phyloP scores from a whole-genome alignment of 768 basidiomycete species.

The Serendipita sp. region DNA sequence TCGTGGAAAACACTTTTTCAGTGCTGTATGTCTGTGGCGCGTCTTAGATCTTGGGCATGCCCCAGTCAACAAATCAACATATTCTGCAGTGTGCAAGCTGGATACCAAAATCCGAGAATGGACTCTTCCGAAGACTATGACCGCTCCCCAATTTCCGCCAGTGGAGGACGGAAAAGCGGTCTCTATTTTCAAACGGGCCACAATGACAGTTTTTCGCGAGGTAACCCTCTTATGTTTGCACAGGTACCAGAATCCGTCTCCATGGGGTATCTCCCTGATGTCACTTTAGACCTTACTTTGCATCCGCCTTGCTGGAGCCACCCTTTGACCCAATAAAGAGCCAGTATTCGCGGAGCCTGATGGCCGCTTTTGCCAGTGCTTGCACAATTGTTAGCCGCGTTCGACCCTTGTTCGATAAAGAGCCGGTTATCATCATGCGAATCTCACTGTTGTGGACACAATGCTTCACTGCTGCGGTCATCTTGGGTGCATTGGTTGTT shows the following conservation, averaged over 20 bases:
- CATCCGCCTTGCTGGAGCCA: not conserved
- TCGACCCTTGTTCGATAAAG: not conserved
- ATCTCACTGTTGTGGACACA: not conserved
- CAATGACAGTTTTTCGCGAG: not conserved
- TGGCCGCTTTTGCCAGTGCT: not conserved
- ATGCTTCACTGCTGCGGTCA: not conserved
- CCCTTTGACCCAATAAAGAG: not conserved
- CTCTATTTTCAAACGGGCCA: not conserved
- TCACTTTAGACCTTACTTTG: not conserved
- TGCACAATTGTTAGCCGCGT: not conserved
- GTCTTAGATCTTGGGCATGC: not conserved
- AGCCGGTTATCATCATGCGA: not conserved
- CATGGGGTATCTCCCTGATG: not conserved
- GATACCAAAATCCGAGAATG: not conserved
- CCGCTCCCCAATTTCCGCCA: not conserved
- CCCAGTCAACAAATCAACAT: not conserved
- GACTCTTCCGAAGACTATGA: not conserved
- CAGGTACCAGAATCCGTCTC: not conserved
- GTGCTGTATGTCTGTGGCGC: not conserved
- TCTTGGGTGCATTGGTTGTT: not conserved
- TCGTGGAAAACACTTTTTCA: not conserved
- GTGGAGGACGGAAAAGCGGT: not conserved
- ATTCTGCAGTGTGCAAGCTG: not conserved
- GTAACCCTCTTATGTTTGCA: not conserved
- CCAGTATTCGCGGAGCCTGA: not conserved